These are phyloP conservation scores for Aspergillus caelatus DNA, from an alignment of 2,329 filamentous ascomycete species.

Conservation along the genomic window DNA sequence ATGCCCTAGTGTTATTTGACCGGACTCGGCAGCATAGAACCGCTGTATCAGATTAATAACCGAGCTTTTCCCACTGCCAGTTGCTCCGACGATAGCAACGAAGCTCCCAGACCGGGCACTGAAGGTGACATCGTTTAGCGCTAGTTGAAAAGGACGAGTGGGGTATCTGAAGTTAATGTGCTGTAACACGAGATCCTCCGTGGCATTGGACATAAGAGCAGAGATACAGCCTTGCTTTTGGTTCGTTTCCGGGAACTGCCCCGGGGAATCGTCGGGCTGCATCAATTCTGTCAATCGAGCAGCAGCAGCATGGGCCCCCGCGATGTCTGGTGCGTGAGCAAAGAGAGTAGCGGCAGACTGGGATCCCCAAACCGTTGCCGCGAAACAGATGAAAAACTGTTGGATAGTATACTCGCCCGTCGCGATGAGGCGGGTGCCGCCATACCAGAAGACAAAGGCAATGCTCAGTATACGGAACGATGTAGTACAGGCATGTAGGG, in stretches of 20 bases:
- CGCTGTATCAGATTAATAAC: neutral
- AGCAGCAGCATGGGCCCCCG: neutral
- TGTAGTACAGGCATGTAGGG: neutral
- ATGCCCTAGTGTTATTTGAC: neutral
- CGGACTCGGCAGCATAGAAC: neutral
- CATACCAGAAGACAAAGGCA: neutral
- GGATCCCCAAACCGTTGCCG: neutral
- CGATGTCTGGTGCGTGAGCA: neutral
- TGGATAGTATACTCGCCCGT: neutral
- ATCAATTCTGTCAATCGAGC: neutral
- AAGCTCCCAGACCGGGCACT: neutral
- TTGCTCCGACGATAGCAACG: neutral
- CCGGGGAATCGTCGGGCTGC: neutral
- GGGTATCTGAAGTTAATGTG: neutral
- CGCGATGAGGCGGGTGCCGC: neutral
- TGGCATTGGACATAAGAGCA: neutral
- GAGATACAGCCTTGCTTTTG: neutral
- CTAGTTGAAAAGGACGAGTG: neutral
- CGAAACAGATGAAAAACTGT: neutral
- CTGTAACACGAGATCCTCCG: neutral
- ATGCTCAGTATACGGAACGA: neutral
- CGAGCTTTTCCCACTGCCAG: neutral
- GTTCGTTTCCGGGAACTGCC: neutral
- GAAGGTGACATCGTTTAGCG: neutral
- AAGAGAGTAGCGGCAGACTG: neutral